Base-by-base conservation (phyloP, 257 asterid genomes). In the Osmanthus fragrans region DNA sequence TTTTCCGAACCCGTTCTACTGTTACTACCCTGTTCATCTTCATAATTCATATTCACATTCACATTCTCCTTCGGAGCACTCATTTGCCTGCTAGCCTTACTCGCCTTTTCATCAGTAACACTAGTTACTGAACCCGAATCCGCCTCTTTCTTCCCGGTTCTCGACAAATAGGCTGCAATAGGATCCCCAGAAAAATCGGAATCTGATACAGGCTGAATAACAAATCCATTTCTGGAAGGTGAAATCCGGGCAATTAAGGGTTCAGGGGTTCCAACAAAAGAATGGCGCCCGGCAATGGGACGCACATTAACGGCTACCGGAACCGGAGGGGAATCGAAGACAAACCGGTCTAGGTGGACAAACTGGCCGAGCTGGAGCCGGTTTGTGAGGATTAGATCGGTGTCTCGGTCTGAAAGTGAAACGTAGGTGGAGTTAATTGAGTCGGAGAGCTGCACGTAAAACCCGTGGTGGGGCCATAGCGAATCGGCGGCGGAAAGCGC, bases 291-390 rank as follows among this genome's bases (percentile, higher is more conserved):
- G 27, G 96, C 87, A 12, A 93, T 70, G 1, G 97, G 94, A 5
- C 98, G 94, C 77, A 96, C 83, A 70, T 92, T 92, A 51, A 90
- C 72, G 0, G 93, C 90, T 0, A 85, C 80, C 4, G 99, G 98
- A 7, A 92, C 91, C 0, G 97, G 97, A 21, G 94, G 92, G 1
- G 92, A 89, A 4, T 92, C 94, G 37, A 93, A 93, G 37, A 84
- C 49, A 25, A 96, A 82, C 19, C 97, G 92, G 60, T 96, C 99
- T 23, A 96, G 85, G 67, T 93, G 96, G 1, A 90, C 92, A 19
- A 93, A 96, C 63, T 96, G 98, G 25, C 99, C 98, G 8, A 92
- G 84, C 85, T 96, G 99, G 82, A 96, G 98, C 72, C 93, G 91
- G 74, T 96, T 93, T 33, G 86, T 76, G 81, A 90, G 92, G 27